Base-by-base conservation (phyloP, 306 rosid species). In the Sechiopsis laciniata region DNA sequence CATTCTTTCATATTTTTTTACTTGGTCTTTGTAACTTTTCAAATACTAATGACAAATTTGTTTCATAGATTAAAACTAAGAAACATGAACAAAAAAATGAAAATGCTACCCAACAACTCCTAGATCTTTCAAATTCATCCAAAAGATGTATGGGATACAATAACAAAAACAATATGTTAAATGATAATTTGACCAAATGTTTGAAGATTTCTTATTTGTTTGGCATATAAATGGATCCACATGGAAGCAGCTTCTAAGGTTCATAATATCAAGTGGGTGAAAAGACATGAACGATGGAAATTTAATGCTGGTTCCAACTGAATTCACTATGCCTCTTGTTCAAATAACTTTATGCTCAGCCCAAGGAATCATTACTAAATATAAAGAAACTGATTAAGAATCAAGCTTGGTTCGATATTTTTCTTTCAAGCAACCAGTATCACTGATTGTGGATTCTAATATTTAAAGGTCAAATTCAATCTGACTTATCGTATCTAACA, bases 391-490 rank as follows among this genome's bases (percentile, higher is more conserved):
- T 59, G 17, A 59, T 59, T 24, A 17, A 24, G 40, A 60, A 26
- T 62, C 68, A 62, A 15, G 2, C 68, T 62, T 46, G 4, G 68
- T 26, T 62, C 4, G 22, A 62, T 15, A 62, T 16, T 32, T 62
- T 50, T 8, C 50, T 62, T 62, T 62, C 68, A 24, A 32, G 37
- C 50, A 32, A 62, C 50, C 48, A 14, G 35, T 62, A 20, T 62
- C 68, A 62, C 21, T 62, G 68, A 32, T n/a, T 62, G 68, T 62
- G 68, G 48, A 62, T 32, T 62, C 68, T 62, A 62, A 7, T 35
- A 62, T 62, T 32, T 15, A 46, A 32, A 62, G 48, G 48, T 62
- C 48, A 17, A 64, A 32, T 32, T 32, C 37, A 32, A 32, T 32
- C 37, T 32, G 37, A 32, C 37, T 32, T 32, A 32, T 32, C 37